phyloP scores from a whole-genome alignment of 2,329 filamentous ascomycete genomes.

The Endoconidiophora polonica region DNA sequence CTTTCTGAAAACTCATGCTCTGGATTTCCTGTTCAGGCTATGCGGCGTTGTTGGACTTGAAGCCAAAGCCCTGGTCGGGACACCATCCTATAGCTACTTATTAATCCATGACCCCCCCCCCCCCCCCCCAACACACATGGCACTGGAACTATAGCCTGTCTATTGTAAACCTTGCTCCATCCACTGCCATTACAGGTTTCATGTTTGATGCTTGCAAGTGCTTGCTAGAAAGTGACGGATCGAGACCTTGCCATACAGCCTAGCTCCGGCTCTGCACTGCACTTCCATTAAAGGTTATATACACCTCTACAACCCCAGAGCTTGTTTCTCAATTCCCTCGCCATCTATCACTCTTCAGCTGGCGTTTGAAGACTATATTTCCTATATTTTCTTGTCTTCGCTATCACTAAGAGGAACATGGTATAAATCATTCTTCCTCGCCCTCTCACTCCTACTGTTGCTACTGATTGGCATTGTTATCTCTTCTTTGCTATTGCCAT shows the following conservation, averaged over 20 bases:
- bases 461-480: no score
- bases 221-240: not conserved
- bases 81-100: not conserved
- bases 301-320: conserved; percentile 7
- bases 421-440: no score
- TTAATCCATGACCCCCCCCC: conserved; percentile 1
- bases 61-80: no score
- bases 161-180: conserved; percentile 2
- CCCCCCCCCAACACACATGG: conserved; percentile 1
- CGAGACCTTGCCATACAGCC: not conserved
- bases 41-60: not conserved
- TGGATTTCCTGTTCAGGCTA: not conserved
- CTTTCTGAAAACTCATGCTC: no score
- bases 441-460: no score
- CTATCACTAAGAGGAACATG: no score
- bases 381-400: no score
- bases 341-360: no score
- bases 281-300: conserved; percentile 10
- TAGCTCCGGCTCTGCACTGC: not conserved
- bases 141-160: not conserved
- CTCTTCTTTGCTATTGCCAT: no score
- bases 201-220: not conserved
- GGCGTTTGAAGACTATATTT: no score
- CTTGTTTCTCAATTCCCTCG: not conserved
- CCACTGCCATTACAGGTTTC: conserved; percentile 6